Conservation (phyloP, 2,329 filamentous ascomycete species). For the Chrysoporthe austroafricana region DNA sequence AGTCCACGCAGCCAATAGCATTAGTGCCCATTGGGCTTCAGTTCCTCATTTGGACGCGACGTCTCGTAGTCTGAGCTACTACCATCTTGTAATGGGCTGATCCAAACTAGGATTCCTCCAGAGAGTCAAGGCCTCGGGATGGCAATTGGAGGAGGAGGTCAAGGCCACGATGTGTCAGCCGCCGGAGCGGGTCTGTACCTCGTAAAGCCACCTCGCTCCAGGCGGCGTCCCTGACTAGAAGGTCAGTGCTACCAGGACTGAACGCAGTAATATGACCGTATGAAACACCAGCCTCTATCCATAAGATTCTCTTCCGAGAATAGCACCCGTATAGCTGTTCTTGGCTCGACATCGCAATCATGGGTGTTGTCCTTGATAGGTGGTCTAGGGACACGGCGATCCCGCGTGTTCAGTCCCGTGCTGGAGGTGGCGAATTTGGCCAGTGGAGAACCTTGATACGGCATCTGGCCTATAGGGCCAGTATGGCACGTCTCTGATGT, state of each 20-base stretch:
- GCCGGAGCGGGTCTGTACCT: constrained; percentile 8
- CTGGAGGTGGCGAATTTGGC: neutral
- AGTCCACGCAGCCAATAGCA: constrained; percentile 7
- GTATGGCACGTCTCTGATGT: neutral
- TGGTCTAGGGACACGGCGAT: constrained; percentile 14
- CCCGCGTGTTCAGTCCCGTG: constrained; percentile 5
- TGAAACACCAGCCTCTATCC: constrained; percentile 24
- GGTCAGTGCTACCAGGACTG: constrained; percentile 21
- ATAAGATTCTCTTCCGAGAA: neutral
- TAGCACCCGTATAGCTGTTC: neutral
- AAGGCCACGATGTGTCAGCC: constrained; percentile 7
- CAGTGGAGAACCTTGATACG: neutral
- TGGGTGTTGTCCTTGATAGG: constrained; percentile 14
- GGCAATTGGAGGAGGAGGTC: constrained; percentile 8
- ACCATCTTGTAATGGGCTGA: constrained; percentile 19
- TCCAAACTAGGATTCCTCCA: constrained; percentile 22
- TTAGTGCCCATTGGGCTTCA: neutral
- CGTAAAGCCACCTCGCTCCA: constrained; percentile 1
- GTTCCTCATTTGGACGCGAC: constrained; percentile 3
- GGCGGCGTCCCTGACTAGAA: constrained; percentile 10
- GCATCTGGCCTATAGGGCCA: neutral
- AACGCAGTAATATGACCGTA: constrained; percentile 6
- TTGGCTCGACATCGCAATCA: neutral
- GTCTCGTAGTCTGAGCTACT: constrained; percentile 16
- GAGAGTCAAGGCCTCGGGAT: constrained; percentile 8